phyloP scores from a whole-genome alignment of 257 asterid species.

The Forsythia suspensa region DNA sequence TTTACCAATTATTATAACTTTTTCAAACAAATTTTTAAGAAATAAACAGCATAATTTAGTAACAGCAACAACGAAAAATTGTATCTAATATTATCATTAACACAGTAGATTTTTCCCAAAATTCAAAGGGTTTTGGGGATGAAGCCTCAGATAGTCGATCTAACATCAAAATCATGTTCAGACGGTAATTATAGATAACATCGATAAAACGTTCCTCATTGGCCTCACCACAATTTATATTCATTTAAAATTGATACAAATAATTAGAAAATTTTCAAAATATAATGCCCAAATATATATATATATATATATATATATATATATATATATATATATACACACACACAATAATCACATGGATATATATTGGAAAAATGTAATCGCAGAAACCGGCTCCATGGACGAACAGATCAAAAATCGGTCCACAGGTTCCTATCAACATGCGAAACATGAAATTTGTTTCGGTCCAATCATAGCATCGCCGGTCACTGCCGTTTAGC shows the following conservation, averaged over 20 bases:
- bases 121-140: background rate
- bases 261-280: too few species aligned
- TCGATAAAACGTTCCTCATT: conserved; percentile 33
- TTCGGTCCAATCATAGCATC: conserved; percentile 59
- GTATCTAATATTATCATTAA: too few species aligned
- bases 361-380: conserved; percentile 33
- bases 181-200: conserved; percentile 73
- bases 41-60: too few species aligned
- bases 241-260: background rate
- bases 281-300: too few species aligned
- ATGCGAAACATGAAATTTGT: conserved; percentile 45
- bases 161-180: conserved; percentile 51
- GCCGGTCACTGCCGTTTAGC: conserved; percentile 47
- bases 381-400: conserved; percentile 75
- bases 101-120: too few species aligned
- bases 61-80: too few species aligned
- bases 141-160: conserved; percentile 62
- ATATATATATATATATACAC: too few species aligned
- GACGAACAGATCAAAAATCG: conserved; percentile 24
- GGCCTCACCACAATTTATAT: conserved; percentile 16
- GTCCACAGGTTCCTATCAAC: conserved; percentile 72
- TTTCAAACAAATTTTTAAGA: too few species aligned
- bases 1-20: too few species aligned
- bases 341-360: too few species aligned
- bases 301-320: too few species aligned